Evolutionary conservation across 192 early-diverging fungal species (phyloP).

Genomic region (Geranomyces variabilis): DNA sequence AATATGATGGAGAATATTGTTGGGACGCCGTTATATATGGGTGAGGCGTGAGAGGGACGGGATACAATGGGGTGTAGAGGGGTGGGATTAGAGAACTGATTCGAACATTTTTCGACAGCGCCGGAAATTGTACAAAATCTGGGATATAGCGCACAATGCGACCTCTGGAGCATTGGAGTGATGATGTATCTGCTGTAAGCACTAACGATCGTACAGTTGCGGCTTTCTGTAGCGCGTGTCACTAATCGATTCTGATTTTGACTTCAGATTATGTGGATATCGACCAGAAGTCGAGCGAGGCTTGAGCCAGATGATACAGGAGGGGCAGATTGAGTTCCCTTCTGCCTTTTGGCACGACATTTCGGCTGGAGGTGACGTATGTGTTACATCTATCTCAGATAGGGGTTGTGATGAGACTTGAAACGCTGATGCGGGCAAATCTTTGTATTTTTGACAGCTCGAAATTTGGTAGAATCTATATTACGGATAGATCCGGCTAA

Average conservation of each 20-base stretch:
- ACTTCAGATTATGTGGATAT: conserved; percentile 48
- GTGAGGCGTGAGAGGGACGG: too few relatives aligned
- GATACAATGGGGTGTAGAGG: too few relatives aligned
- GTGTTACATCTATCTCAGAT: too few relatives aligned
- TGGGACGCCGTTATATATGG: conserved; percentile 57
- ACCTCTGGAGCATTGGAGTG: conserved; percentile 61
- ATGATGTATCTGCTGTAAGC: conserved; percentile 56
- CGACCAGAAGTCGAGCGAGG: conserved; percentile 35
- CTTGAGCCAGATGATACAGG: conserved; percentile 45
- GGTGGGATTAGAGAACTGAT: neutral
- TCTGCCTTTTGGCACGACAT: conserved; percentile 40
- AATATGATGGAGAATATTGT: conserved; percentile 49
- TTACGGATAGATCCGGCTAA: conserved; percentile 53
- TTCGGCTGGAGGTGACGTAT: conserved; percentile 28
- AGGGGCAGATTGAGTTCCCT: conserved; percentile 51
- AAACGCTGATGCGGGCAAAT: too few relatives aligned
- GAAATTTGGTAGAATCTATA: conserved; percentile 44
- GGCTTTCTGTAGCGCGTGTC: too few relatives aligned
- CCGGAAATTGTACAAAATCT: conserved; percentile 56
- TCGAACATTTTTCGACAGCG: conserved; percentile 38
- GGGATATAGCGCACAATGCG: conserved; percentile 55
- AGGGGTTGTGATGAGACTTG: too few relatives aligned
- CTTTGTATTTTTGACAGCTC: too few relatives aligned
- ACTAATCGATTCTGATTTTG: too few relatives aligned
- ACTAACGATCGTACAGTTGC: neutral